Percentiles rank a stretch among this genome's conserved stretches.
phyloP scores from a whole-genome alignment of 768 basidiomycete species.

The Russula virescens region DNA sequence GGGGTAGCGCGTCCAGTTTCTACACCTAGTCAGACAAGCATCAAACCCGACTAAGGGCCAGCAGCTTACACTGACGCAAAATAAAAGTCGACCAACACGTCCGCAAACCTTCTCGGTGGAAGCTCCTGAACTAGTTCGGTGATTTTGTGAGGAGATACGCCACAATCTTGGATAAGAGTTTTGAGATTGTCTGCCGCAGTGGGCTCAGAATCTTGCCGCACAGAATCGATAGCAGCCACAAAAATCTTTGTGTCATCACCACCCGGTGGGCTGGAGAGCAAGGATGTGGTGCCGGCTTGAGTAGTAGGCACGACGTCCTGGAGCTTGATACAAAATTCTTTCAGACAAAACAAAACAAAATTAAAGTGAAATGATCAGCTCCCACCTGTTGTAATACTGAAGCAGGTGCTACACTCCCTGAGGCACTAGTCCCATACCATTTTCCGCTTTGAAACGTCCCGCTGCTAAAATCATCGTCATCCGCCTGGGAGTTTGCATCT shows the following conservation, averaged over 20 bases:
- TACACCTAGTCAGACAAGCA: conserved; percentile 30
- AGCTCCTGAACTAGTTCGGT: conserved; percentile 85
- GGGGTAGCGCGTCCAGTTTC: conserved; percentile 93
- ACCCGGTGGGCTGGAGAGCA: conserved; percentile 11
- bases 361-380: background rate
- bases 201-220: conserved; percentile 39
- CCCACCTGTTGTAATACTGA: conserved; percentile 74
- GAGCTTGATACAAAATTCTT: conserved; percentile 34
- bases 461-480: conserved; percentile 70
- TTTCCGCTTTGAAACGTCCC: conserved; percentile 79
- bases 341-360: background rate
- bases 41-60: background rate
- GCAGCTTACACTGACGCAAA: conserved; percentile 60
- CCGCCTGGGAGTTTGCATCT: conserved; percentile 63
- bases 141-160: conserved; percentile 85
- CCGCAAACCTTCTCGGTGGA: conserved; percentile 68
- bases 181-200: conserved; percentile 78
- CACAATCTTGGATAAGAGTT: conserved; percentile 85
- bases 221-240: conserved; percentile 37
- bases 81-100: conserved; percentile 78
- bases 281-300: conserved; percentile 23
- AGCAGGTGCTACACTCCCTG: conserved; percentile 75
- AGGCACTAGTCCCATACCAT: conserved; percentile 82
- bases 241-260: conserved; percentile 28
- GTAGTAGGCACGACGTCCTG: conserved; percentile 45